Base-by-base conservation (phyloP, 2,329 filamentous ascomycete genomes). In the Diaporthe eres region DNA sequence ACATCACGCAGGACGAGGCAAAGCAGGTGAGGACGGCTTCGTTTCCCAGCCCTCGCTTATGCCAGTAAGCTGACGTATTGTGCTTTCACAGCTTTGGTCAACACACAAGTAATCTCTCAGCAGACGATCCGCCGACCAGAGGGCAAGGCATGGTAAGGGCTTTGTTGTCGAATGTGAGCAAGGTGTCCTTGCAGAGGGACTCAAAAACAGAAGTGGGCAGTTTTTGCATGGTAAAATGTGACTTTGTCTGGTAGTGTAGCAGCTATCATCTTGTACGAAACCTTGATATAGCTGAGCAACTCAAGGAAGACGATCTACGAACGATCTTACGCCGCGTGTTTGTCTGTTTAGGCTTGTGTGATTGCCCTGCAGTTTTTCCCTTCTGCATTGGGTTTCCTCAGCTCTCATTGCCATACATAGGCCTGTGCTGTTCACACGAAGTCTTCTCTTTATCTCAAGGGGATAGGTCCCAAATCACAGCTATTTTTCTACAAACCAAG, bases 1-100 rank as follows among this genome's bases (percentile, higher is more conserved):
- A 90, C 42, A 91, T 96, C 6, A 90, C 89, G 0, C 89, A 91
- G 71, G 91, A 94, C 60, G 93, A 96, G 80, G 95, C 94, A n/a
- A 90, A 87, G 71, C 88, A 91, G 86, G 90, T 91, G 76, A 78
- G 80, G 5, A 44, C 31, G 4, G 2, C 25, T 22, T 53, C 73
- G 39, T 10, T 39, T 37, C 5, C n/a, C 17, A 19, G 10, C 3
- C 5, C 31, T 57, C 25, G n/a, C 9, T 17, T 28, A 5, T 17
- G 22, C 17, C 47, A 55, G 31, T 19, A 57, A 47, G 44, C 71
- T 73, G 65, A 73, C 49, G 9, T 13, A 28, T 31, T 5, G 17
- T 28, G 17, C 28, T 65, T 25, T 17, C 10, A 34, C 49, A 73
- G 71, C 37, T 65, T 34, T 73, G 71, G 71, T 8, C 31, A 10